Conservation (phyloP, 768 basidiomycete species). For the Trametopsis cervina region DNA sequence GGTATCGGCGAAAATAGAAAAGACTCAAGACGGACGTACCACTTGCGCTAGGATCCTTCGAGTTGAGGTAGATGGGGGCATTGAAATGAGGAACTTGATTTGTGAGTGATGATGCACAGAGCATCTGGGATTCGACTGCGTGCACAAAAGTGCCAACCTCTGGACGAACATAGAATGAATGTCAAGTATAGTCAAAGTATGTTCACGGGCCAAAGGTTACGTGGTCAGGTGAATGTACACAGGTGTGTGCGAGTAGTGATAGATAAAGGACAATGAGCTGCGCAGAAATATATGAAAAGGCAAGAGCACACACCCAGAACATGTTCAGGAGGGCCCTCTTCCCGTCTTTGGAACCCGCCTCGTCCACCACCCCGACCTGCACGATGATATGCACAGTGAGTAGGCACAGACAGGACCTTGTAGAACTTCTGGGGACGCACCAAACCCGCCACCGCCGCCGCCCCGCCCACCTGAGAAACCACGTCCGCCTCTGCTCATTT, state of each 20-base stretch:
- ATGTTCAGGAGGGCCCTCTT: constrained; percentile 71
- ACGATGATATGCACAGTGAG: constrained; percentile 19
- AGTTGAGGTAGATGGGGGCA: constrained; percentile 94
- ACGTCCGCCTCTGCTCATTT: constrained; percentile 45
- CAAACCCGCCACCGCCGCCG: constrained; percentile 3
- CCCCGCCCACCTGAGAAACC: constrained; percentile 45
- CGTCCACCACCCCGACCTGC: constrained; percentile 57
- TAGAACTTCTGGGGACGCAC: neutral
- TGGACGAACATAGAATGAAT: too few relatives aligned
- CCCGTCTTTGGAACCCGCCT: constrained; percentile 65
- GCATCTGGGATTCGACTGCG: constrained; percentile 97
- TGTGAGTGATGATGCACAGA: constrained; percentile 76
- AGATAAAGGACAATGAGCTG: too few relatives aligned
- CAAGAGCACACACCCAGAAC: constrained; percentile 53
- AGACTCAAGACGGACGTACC: neutral
- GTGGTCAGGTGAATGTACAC: too few relatives aligned
- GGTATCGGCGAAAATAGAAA: neutral
- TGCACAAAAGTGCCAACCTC: constrained; percentile 92
- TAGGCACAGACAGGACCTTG: neutral
- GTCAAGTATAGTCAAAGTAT: neutral
- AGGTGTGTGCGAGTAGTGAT: too few relatives aligned
- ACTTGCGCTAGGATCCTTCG: constrained; percentile 41
- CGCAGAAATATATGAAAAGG: too few relatives aligned
- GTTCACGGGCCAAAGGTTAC: neutral
- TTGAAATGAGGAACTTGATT: constrained; percentile 99